Evolutionary conservation across 1,284 basidiomycete genomes (phyloP).

Genomic region (Rhodotorula sp.): DNA sequence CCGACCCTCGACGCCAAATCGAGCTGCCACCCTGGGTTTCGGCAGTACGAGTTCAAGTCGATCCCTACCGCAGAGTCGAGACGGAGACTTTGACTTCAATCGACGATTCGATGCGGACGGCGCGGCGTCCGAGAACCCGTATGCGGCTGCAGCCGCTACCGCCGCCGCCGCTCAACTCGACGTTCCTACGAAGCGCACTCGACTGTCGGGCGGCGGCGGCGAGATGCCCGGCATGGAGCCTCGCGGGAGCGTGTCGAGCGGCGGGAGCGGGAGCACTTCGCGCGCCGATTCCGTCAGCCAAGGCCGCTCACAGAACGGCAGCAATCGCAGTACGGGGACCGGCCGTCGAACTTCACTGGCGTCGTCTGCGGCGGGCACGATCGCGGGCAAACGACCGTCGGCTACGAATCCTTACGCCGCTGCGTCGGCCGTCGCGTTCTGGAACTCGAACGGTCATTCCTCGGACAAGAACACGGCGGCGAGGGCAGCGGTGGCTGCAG

Average conservation of each 20-base stretch:
- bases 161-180: background rate
- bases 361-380: background rate
- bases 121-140: no score
- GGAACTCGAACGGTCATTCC: slow-evolving; percentile 2
- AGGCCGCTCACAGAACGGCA: background rate
- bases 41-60: no score
- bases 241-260: slow-evolving; percentile 11
- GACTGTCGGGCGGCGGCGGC: background rate
- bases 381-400: background rate
- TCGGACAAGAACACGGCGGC: slow-evolving; percentile 12
- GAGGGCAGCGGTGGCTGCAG: background rate
- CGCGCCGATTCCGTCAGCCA: background rate
- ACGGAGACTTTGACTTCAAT: background rate
- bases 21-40: background rate
- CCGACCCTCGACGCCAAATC: slow-evolving; percentile 5
- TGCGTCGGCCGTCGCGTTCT: slow-evolving; percentile 6
- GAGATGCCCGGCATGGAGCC: background rate
- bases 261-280: background rate
- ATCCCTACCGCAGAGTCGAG: no score
- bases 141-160: no score
- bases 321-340: background rate
- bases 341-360: slow-evolving; percentile 10
- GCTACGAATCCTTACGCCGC: background rate
- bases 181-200: background rate
- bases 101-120: no score